Evolutionary conservation across 2,329 filamentous ascomycete species (phyloP), one percentile per base, ranked within the genome.

Genomic region (Cryphonectria nitschkei): DNA sequence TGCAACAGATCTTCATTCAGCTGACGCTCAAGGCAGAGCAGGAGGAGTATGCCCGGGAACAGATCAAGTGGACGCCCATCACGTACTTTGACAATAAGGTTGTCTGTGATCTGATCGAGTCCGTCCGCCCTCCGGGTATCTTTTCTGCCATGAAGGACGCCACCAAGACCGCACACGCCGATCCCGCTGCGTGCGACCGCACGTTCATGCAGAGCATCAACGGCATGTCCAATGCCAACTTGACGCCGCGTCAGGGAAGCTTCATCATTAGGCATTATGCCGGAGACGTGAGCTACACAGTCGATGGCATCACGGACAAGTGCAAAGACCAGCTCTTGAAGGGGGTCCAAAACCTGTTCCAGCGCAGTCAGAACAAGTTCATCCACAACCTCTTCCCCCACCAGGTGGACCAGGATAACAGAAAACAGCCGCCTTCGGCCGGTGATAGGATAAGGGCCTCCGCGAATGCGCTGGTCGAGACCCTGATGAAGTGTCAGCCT

Each of bases 31-130:
- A 97, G 84, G 92, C 96, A 0, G 96, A 99, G 80, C 96, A 99
- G 83, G 96, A 99, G 76, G 96, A 99, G 80, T 99, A 99, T 78
- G 94, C 92, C 22, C 87, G 93, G 65, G 96, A 99, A 81, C 91
- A 98, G 84, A 99, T 99, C 79, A 91, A 97, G 79, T 99, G 96
- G 96, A 98, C 95, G 0, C 96, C 96, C 2, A 99, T 99, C 86
- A 97, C 96, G 78, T 99, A 98, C 82, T 99, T 98, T 77, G 96
- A 99, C 82, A 99, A 99, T 87, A 98, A 98, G 85, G 92, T 99
- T 64, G 96, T 99, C 70, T 99, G 96, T 80, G 96, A 98, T 73
- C 82, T 99, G 78, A 99, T 99, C 75, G 96, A 99, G 81, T 93
- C 97, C 78, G 90, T 92, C 79, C 87, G 95, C 68, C 96, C 96